Conservation (phyloP, 2,329 filamentous ascomycete genomes). For the Colletotrichum tropicicola region DNA sequence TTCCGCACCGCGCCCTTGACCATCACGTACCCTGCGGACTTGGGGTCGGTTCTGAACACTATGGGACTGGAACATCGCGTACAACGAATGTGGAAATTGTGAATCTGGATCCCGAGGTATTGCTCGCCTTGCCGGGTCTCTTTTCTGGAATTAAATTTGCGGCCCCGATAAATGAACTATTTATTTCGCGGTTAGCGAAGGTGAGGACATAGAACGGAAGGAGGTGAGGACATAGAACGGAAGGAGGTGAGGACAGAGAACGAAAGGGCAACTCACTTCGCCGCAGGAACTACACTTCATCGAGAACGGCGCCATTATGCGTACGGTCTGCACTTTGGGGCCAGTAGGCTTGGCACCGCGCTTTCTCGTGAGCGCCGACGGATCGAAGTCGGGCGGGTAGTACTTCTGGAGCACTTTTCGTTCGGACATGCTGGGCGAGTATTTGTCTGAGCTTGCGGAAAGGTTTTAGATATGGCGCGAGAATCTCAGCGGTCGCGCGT, state of each 20-base stretch:
- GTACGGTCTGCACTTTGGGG: slow-evolving; percentile 84
- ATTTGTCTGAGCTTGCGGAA: neutral
- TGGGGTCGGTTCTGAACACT: slow-evolving; percentile 93
- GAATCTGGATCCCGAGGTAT: slow-evolving; percentile 89
- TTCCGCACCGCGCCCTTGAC: slow-evolving; percentile 89
- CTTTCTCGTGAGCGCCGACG: slow-evolving; percentile 77
- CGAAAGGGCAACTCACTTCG: too few relatives aligned
- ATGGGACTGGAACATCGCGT: slow-evolving; percentile 80
- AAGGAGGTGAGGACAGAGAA: too few relatives aligned
- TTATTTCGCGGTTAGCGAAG: too few relatives aligned
- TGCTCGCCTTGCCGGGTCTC: slow-evolving; percentile 88
- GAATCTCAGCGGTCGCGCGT: too few relatives aligned
- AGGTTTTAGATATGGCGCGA: too few relatives aligned
- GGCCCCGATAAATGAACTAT: slow-evolving; percentile 92
- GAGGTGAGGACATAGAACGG: too few relatives aligned
- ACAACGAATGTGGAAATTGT: slow-evolving; percentile 82
- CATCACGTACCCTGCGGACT: slow-evolving; percentile 88
- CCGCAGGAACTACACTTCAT: slow-evolving; percentile 74
- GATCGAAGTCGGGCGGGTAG: slow-evolving; percentile 87
- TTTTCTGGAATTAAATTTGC: slow-evolving; percentile 96
- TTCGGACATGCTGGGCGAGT: slow-evolving; percentile 75
- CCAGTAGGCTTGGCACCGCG: slow-evolving; percentile 77
- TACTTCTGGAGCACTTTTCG: slow-evolving; percentile 79
- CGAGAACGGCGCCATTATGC: slow-evolving; percentile 88
- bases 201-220: too few relatives aligned